Base-by-base conservation (phyloP, 208 protist genomes). In the Crithidia expoeki region DNA sequence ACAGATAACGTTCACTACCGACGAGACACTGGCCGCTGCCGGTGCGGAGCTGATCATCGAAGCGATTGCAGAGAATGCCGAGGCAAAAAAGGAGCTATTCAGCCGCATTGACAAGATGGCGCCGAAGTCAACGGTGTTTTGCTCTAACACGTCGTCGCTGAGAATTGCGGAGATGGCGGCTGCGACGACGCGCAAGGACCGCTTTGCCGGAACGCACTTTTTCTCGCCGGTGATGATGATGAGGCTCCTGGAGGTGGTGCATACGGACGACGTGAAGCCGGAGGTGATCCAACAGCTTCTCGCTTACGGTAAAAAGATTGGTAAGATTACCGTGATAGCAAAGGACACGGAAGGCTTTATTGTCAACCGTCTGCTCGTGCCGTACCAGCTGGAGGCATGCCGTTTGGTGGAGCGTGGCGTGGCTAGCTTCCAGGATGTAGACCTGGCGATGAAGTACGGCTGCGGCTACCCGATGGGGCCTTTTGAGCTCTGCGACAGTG, bases 181-280 rank as follows among this genome's bases (percentile, higher is more conserved):
- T 14, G 83, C 58, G 25, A 90, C 88, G 34, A 40, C 50, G n/a
- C 81, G 89, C 52, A 51, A 57, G 46, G 87, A 92, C 38, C 76
- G 81, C 49, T 93, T 98, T 52, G 85, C 68, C 51, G 94, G 92
- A 38, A 77, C 92, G 44, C 94, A 96, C 81, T 96, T 97, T 68
- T 97, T 98, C 80, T 94, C 88, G 23, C 94, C 94, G 0, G 94
- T 98, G 32, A 75, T 84, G 17, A 84, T 94, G 81, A 96, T 98
- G 90, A 92, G 93, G 81, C 81, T 98, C 28, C 81, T 96, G 57
- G 94, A 98, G 76, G 87, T 97, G 34, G 80, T 97, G 44, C 77
- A 79, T 14, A 83, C 84, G 12, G 76, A 80, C 40, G 67, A 86
- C 34, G 87, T 88, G 30, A 77, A 63, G 27, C 56, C 83, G 5